phyloP scores from a whole-genome alignment of 139 green algal genomes.

The Micractinium conductrix region DNA sequence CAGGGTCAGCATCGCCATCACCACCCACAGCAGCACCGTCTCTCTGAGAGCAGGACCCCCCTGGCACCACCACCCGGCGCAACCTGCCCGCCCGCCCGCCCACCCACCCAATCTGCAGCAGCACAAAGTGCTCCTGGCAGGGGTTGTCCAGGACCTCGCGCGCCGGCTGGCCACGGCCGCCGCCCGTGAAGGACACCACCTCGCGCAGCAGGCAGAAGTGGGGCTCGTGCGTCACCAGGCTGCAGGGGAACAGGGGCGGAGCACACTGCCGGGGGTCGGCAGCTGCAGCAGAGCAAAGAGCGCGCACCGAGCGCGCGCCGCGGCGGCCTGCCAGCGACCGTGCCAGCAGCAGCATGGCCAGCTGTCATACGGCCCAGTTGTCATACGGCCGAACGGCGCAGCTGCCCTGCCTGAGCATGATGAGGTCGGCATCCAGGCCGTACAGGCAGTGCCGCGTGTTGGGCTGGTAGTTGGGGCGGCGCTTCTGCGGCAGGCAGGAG shows the following conservation, averaged over 20 bases:
- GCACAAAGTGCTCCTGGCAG: constrained; percentile 89
- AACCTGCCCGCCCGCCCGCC: neutral
- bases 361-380: neutral
- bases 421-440: constrained; percentile 94
- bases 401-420: constrained; percentile 97
- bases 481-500: constrained; percentile 25
- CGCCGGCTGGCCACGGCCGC: constrained; percentile 77
- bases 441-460: constrained; percentile 95
- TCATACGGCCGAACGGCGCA: neutral
- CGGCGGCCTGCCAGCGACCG: neutral
- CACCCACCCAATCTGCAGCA: constrained; percentile 89
- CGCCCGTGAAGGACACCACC: constrained; percentile 64
- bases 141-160: constrained; percentile 91
- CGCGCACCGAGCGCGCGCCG: too few relatives aligned
- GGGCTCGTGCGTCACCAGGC: constrained; percentile 94
- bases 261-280: too few relatives aligned
- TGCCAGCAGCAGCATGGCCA: neutral
- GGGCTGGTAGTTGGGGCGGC: constrained; percentile 51
- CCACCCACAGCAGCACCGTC: too few relatives aligned
- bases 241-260: neutral
- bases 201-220: constrained; percentile 97
- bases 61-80: too few relatives aligned
- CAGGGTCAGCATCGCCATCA: too few relatives aligned
- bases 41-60: too few relatives aligned
- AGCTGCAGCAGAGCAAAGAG: too few relatives aligned